These are phyloP conservation scores for Aspergillus eucalypticola DNA, from an alignment of 2,329 filamentous ascomycete species.

Conservation along the genomic window DNA sequence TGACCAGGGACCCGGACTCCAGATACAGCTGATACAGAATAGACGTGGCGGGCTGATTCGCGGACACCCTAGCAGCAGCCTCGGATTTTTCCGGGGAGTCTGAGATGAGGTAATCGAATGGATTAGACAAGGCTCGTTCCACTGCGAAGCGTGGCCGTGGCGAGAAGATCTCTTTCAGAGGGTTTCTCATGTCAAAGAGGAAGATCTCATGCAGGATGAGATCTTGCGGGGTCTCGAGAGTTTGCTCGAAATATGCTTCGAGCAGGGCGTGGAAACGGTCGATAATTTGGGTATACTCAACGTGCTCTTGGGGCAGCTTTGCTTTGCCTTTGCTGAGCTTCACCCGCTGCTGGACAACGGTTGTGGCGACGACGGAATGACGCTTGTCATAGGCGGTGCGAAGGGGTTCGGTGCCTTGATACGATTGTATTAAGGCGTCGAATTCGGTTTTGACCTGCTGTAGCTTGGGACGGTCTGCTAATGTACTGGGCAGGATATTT, in stretches of 20 bases:
- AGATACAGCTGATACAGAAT: slow-evolving; percentile 64
- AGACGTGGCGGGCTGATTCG: slow-evolving; percentile 59
- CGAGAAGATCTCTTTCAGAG: slow-evolving; percentile 58
- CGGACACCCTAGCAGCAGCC: slow-evolving; percentile 40
- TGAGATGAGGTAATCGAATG: slow-evolving; percentile 63
- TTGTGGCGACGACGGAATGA: slow-evolving; percentile 56
- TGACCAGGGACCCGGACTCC: slow-evolving; percentile 62
- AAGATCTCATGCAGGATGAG: slow-evolving; percentile 60
- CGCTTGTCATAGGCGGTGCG: slow-evolving; percentile 75
- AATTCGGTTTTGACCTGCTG: slow-evolving; percentile 50
- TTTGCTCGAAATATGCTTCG: slow-evolving; percentile 47
- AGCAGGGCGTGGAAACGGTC: slow-evolving; percentile 50
- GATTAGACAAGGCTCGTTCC: slow-evolving; percentile 60
- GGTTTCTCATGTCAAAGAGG: slow-evolving; percentile 59
- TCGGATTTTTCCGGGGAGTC: slow-evolving; percentile 36
- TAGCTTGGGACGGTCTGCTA: slow-evolving; percentile 40
- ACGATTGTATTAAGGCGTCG: slow-evolving; percentile 48
- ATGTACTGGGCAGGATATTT: slow-evolving; percentile 34
- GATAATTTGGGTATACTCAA: slow-evolving; percentile 57
- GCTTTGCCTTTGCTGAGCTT: slow-evolving; percentile 59
- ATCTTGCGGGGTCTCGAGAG: slow-evolving; percentile 51
- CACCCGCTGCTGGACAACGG: slow-evolving; percentile 61
- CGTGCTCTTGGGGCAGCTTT: slow-evolving; percentile 54
- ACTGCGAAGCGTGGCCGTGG: slow-evolving; percentile 60
- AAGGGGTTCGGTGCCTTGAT: slow-evolving; percentile 54